These are phyloP conservation scores for Aspergillus hancockii DNA, from an alignment of 495 filamentous ascomycete genomes.

Conservation along the genomic window DNA sequence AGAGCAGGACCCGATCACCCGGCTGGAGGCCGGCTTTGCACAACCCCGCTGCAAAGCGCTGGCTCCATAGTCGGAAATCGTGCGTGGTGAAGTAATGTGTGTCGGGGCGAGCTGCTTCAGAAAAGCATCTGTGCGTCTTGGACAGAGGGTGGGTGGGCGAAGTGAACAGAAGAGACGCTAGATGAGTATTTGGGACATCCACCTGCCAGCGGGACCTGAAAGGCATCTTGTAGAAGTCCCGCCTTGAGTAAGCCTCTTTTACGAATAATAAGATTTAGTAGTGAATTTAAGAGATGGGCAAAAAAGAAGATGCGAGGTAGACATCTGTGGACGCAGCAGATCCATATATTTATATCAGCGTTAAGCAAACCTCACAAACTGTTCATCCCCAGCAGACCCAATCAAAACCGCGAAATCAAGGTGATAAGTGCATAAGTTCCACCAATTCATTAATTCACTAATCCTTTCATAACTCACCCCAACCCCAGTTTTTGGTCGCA, in stretches of 20 bases:
- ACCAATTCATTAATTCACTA: neutral
- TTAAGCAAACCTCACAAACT: too few species aligned
- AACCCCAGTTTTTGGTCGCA: neutral
- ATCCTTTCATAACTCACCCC: neutral
- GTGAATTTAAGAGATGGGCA: neutral
- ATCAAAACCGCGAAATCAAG: too few species aligned
- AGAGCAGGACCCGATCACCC: constrained; percentile 74
- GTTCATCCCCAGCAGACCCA: too few species aligned
- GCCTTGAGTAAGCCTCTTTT: neutral
- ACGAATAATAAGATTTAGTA: neutral
- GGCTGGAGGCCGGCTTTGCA: constrained; percentile 60
- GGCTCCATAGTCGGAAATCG: constrained; percentile 67
- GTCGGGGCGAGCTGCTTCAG: constrained; percentile 58
- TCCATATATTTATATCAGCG: too few species aligned
- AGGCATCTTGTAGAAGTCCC: constrained; percentile 40
- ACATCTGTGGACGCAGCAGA: neutral
- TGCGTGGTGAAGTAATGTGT: constrained; percentile 55
- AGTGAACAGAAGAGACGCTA: constrained; percentile 51
- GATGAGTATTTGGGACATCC: constrained; percentile 47
- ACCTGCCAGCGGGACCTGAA: constrained; percentile 53
- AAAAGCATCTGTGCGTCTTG: constrained; percentile 42
- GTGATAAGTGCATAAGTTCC: too few species aligned
- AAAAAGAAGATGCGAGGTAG: neutral
- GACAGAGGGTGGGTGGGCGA: constrained; percentile 48
- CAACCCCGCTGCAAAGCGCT: constrained; percentile 73